Evolutionary conservation across 352 stramenopile genomes (phyloP).

Genomic region (Pythium chondricola): DNA sequence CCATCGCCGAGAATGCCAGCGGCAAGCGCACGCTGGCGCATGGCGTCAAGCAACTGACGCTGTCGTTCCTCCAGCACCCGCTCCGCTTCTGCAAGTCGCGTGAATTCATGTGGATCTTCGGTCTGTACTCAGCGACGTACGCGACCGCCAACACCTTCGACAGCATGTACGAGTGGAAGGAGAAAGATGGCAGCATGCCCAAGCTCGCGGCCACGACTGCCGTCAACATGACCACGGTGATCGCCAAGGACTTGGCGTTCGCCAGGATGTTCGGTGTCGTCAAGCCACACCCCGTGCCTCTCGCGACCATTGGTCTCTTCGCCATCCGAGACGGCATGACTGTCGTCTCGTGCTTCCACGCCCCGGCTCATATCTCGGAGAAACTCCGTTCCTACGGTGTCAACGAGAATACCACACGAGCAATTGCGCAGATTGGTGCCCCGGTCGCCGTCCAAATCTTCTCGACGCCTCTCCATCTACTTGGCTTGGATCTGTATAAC

Average conservation of each 20-base stretch:
- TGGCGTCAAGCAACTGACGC: constrained; percentile 25
- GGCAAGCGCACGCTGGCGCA: constrained; percentile 26
- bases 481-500: constrained; percentile 67
- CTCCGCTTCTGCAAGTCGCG: constrained; percentile 42
- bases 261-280: constrained; percentile 56
- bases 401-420: constrained; percentile 20
- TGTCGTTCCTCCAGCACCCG: constrained; percentile 29
- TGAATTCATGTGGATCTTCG: constrained; percentile 58
- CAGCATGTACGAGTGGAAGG: constrained; percentile 35
- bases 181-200: constrained; percentile 25
- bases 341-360: constrained; percentile 53
- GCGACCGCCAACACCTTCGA: constrained; percentile 46
- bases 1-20: constrained; percentile 46
- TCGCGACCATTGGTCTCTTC: constrained; percentile 44
- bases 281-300: constrained; percentile 32
- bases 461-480: constrained; percentile 55
- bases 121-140: constrained; percentile 61
- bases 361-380: constrained; percentile 26
- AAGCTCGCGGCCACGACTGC: constrained; percentile 50
- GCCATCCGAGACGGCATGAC: constrained; percentile 45
- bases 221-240: constrained; percentile 53
- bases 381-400: constrained; percentile 27
- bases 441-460: constrained; percentile 45
- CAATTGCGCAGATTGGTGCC: constrained; percentile 36
- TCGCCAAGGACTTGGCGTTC: constrained; percentile 65